Evolutionary conservation across 148 eudicot genomes (phyloP), one percentile per base, ranked within the genome.

Genomic region (Diospyros lotus): DNA sequence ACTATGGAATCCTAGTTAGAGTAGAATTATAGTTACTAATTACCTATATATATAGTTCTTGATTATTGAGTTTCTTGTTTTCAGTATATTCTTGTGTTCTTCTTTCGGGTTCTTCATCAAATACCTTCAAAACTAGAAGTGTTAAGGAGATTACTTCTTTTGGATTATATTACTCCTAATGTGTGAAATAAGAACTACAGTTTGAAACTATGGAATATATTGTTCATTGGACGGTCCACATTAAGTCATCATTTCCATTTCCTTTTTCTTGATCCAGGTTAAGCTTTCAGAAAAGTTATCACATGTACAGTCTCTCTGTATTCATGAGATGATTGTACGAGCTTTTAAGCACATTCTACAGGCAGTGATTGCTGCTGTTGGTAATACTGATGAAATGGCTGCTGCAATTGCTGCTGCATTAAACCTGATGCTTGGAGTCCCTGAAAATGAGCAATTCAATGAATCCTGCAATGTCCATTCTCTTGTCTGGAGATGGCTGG

Each of bases 311-410:
- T 93, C 99, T 76, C 92, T 96, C 64, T 96, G 99, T 81, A 87
- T 96, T 65, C 99, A 96, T 79, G 99, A 96, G 91, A 96, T 96
- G 99, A 88, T 93, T 78, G 95, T 93, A 75, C 98, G 99, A 80
- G 99, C 99, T 76, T 96, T 84, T 82, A 96, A 96, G 89, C 99
- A 96, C 81, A 82, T 96, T 64, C 84, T 96, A 68, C 99, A 88
- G 84, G 99, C 99, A 66, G 97, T 89, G 64, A 96, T 96, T 83
- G 91, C 98, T 78, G 81, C 92, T 75, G 90, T 88, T 64, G 68
- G 10, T 73, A 77, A 79, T 73, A 73, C 86, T 60, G 87, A 89
- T 50, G 88, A 93, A 66, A 79, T 87, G 86, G 95, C 99, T 77
- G 86, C 73, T 72, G 82, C 87, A 41, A 80, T 96, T 73, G 97